Percentiles rank a stretch among this genome's conserved stretches.
Evolutionary conservation across 306 rosid species (phyloP).

Genomic region (Ormosia emarginata): DNA sequence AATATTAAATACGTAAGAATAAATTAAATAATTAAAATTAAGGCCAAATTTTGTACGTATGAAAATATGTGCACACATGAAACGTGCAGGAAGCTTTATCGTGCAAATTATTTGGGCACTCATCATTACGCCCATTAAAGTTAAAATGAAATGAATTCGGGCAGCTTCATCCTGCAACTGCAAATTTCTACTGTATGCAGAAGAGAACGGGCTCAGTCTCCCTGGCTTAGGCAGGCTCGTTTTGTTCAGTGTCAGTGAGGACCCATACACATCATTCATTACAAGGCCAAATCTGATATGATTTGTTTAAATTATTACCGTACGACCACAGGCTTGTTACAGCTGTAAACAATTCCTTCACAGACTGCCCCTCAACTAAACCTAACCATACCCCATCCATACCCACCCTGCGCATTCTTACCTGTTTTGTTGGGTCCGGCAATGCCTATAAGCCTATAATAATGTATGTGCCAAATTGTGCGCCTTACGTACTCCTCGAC

Average conservation of each 20-base stretch:
- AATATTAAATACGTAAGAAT: no score
- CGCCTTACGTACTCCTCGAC: not conserved
- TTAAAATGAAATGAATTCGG: not conserved
- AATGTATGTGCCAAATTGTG: not conserved
- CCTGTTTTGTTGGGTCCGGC: slow-evolving; percentile 10
- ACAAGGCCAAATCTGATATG: not conserved
- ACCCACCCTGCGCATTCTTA: not conserved
- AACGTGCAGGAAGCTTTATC: no score
- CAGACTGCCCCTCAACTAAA: not conserved
- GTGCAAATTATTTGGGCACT: not conserved
- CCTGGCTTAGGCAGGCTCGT: not conserved
- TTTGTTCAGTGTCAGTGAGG: not conserved
- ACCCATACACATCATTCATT: not conserved
- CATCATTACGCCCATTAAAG: not conserved
- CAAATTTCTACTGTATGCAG: not conserved
- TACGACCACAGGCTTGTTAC: slow-evolving; percentile 23
- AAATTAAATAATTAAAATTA: no score
- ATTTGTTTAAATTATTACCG: not conserved
- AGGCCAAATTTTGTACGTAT: no score
- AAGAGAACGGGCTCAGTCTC: not conserved
- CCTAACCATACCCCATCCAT: not conserved
- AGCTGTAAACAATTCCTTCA: slow-evolving; percentile 31
- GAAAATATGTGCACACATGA: no score
- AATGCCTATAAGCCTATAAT: no score
- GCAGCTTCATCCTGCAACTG: not conserved